Evolutionary conservation across 2,329 filamentous ascomycete species (phyloP).

Genomic region (Stemphylium lycopersici): DNA sequence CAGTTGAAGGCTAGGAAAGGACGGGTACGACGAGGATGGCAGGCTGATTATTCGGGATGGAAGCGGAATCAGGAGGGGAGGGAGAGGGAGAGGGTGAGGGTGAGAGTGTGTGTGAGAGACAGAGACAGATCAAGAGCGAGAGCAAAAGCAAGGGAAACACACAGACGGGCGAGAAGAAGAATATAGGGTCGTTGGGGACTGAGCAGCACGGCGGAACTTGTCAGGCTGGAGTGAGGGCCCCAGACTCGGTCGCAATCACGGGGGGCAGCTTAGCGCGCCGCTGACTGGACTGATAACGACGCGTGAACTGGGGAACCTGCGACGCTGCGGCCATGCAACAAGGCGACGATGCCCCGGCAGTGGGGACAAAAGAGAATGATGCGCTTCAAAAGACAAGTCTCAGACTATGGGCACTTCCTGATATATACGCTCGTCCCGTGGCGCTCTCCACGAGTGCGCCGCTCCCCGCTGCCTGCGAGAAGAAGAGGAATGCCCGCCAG

Average conservation of each 20-base stretch:
- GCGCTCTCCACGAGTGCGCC: not conserved
- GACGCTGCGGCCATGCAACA: not conserved
- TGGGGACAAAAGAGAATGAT: too few species aligned
- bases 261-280: slow-evolving; percentile 9
- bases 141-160: slow-evolving; percentile 8
- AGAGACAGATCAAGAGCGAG: not conserved
- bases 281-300: slow-evolving; percentile 12
- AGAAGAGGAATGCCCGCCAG: slow-evolving; percentile 18
- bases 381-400: not conserved
- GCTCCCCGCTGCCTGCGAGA: not conserved
- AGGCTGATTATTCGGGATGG: not conserved
- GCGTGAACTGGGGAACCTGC: slow-evolving; percentile 1
- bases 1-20: not conserved
- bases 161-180: slow-evolving; percentile 9
- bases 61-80: too few species aligned
- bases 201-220: too few species aligned
- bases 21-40: not conserved
- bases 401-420: not conserved
- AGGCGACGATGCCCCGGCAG: not conserved
- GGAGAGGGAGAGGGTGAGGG: too few species aligned
- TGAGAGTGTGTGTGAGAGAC: too few species aligned
- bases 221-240: slow-evolving; percentile 3
- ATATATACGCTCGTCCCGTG: not conserved
- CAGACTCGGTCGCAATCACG: slow-evolving; percentile 15
- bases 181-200: too few species aligned